Conservation (phyloP, 495 filamentous ascomycete species). For the Zalerion maritima region DNA sequence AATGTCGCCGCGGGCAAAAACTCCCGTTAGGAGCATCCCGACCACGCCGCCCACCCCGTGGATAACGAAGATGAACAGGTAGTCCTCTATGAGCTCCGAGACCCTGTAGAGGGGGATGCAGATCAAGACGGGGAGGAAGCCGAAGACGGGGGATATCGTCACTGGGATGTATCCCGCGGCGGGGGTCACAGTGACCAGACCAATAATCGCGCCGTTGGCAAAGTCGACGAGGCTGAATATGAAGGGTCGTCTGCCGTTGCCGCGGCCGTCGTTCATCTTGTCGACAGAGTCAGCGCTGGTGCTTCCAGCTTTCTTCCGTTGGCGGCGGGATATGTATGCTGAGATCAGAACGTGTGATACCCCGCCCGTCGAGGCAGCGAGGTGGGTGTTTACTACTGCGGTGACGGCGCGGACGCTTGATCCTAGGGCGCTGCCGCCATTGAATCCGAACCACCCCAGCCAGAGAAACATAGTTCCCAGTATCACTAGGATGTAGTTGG, state of each 20-base stretch:
- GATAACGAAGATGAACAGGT: constrained; percentile 49
- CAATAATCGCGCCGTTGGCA: constrained; percentile 48
- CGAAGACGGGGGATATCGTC: constrained; percentile 43
- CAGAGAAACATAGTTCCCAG: no score
- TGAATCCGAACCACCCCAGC: constrained; percentile 50
- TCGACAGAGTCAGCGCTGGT: no score
- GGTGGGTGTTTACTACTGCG: constrained; percentile 48
- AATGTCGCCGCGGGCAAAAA: no score
- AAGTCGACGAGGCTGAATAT: constrained; percentile 47
- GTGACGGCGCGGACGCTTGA: constrained; percentile 41
- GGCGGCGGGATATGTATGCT: no score
- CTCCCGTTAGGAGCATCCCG: constrained; percentile 46
- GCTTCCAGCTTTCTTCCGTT: no score
- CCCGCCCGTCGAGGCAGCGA: constrained; percentile 39
- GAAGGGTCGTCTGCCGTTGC: no score
- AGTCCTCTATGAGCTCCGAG: constrained; percentile 45
- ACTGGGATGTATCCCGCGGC: constrained; percentile 44
- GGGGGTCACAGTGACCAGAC: constrained; percentile 50
- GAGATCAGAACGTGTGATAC: constrained; percentile 44
- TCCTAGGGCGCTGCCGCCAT: constrained; percentile 44
- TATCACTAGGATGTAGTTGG: no score
- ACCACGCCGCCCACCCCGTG: constrained; percentile 48
- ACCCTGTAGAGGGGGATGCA: constrained; percentile 39
- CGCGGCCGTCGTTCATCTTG: constrained; percentile 36
- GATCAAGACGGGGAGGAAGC: constrained; percentile 39